Conservation (phyloP, 768 basidiomycete species). For the Kwoniella pini region DNA sequence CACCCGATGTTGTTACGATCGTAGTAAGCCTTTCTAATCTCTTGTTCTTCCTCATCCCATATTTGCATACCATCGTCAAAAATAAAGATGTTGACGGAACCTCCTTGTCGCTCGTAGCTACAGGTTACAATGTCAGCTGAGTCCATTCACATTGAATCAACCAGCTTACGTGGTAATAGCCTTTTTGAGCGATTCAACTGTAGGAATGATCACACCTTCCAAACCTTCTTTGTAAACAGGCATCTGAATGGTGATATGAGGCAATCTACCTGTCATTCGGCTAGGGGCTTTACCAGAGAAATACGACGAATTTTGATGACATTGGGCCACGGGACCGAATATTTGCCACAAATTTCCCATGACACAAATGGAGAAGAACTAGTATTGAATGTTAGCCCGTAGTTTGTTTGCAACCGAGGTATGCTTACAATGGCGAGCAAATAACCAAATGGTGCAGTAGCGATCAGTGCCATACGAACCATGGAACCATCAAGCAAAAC, state of each 20-base stretch:
- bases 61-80: constrained; percentile 76
- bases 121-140: neutral
- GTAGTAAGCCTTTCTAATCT: constrained; percentile 73
- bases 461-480: constrained; percentile 67
- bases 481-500: constrained; percentile 67
- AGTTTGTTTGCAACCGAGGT: neutral
- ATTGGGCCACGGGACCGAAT: constrained; percentile 53
- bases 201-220: constrained; percentile 60
- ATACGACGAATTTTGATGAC: constrained; percentile 49
- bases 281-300: constrained; percentile 50
- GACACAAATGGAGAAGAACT: constrained; percentile 49
- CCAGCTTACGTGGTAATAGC: constrained; percentile 72
- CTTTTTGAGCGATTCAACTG: constrained; percentile 72
- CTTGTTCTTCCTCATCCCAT: constrained; percentile 64
- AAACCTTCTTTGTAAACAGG: constrained; percentile 74
- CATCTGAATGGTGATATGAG: constrained; percentile 63
- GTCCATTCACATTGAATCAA: neutral
- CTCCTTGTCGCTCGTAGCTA: constrained; percentile 73
- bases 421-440: constrained; percentile 56
- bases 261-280: constrained; percentile 38
- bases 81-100: constrained; percentile 70
- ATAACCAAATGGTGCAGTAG: constrained; percentile 64
- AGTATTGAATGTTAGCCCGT: neutral
- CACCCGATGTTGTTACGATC: constrained; percentile 71
- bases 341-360: constrained; percentile 55